Evolutionary conservation across 2,329 filamentous ascomycete species (phyloP), one percentile per base, ranked within the genome.

Genomic region (Xenoacremonium recifei): DNA sequence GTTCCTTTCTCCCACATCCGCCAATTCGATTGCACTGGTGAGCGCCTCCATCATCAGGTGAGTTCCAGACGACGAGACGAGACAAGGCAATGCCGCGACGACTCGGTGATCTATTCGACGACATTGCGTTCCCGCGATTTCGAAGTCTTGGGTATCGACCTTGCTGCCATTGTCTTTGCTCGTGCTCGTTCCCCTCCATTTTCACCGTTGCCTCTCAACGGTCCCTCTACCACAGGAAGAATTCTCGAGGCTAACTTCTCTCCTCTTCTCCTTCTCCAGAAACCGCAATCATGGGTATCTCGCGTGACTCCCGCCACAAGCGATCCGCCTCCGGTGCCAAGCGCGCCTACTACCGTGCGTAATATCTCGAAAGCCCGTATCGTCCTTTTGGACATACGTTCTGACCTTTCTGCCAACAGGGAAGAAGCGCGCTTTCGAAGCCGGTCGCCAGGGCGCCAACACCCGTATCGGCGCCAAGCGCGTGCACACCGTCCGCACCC

Each of bases 261-360:
- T 52, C 36, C 45, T 49, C 47, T 58, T 44, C 47, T 49, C 44
- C 42, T 48, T 42, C 58, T 64, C 57, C 72, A 85, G 79, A 79
- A 78, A 79, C 77, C 77, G 84, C 84, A 87, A 88, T 85, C 79
- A 92, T 92, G 87, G 88, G 93, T 99, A 97, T 99, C 81, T 96
- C 92, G 78, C 89, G 93, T 81, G 92, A 97, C 80, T 96, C 90
- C 75, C 90, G 93, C 81, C 93, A 99, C 86, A 99, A 99, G 88
- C 91, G 93, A 80, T 91, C 90, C 77, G 91, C 92, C 75, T 88
- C 95, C 74, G 95, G 93, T 83, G 93, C 95, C 70, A 99, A 99
- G 87, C 85, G 87, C 73, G 81, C 87, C 77, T 87, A 85, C 79
- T 93, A 92, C 84, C 84, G 88, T 85, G 78, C 78, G 82, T 85